Base-by-base conservation (phyloP, 164 flowering plant genomes). In the Nelumbo lutea region DNA sequence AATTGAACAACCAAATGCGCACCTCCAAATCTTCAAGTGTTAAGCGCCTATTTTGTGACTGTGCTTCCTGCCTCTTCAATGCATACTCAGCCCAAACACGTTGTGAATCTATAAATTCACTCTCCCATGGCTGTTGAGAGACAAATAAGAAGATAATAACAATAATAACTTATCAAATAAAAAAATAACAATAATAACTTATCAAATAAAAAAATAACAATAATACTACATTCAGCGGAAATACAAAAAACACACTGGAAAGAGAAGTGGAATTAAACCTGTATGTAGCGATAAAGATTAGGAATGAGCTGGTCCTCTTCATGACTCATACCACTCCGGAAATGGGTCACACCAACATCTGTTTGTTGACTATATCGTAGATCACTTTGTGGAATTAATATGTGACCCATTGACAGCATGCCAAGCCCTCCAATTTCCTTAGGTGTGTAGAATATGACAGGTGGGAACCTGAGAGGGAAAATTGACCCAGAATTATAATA, bases 81-180 rank as follows among this genome's bases (percentile, higher is more conserved):
- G 99, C 99, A 88, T 96, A 93, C 71, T 96, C 99, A 1, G 99
- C 98, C 99, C 97, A 96, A 57, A 96, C 99, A 61, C 99, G 95
- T 79, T 93, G 98, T 4, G 99, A 96, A 78, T 96, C 99, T 71
- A 91, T 85, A 78, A 96, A 96, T 69, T 96, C 99, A 83, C 99
- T 96, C 77, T 93, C 98, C 99, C 98, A 96, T 47, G 99, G 99
- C 97, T 95, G 87, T 73, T 13, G 53, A 70, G 42, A 69, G 60
- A 56, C 8, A 3, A 69, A 9, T 27, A 63, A 47, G 42, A 70
- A 46, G 44, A 68, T 71, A 48, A 69, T 11, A 53, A 61, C 15
- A 65, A 38, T 0, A 42, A 43, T 27, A 27, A 27, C 27, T 27
- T 27, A 27, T 27, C 27, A 27, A 27, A 27, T 0, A 27, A 27